phyloP scores from a whole-genome alignment of 2,329 filamentous ascomycete genomes.

The Xylariales sp. region DNA sequence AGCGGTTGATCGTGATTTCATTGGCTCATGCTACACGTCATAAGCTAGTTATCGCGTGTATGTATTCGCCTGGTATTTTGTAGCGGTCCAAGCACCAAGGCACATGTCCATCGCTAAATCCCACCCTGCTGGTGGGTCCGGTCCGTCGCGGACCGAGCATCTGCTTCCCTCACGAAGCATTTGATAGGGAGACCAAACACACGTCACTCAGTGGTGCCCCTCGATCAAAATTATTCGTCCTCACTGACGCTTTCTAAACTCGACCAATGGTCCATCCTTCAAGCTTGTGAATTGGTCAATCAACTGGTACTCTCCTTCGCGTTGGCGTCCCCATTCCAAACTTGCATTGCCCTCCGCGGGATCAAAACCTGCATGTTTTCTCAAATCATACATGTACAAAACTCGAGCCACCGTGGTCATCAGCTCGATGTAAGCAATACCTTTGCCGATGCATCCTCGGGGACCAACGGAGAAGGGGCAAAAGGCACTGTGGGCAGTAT shows the following conservation, averaged over 20 bases:
- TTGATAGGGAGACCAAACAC: too few species aligned
- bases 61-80: too few species aligned
- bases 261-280: slow-evolving; percentile 67
- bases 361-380: slow-evolving; percentile 44
- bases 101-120: too few species aligned
- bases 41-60: too few species aligned
- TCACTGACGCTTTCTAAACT: slow-evolving; percentile 43
- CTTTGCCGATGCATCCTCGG: slow-evolving; percentile 69
- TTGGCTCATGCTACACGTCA: too few species aligned
- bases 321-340: slow-evolving; percentile 50
- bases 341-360: slow-evolving; percentile 47
- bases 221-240: too few species aligned
- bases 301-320: slow-evolving; percentile 61
- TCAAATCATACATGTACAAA: slow-evolving; percentile 58
- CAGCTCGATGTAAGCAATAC: slow-evolving; percentile 64
- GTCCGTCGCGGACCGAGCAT: too few species aligned
- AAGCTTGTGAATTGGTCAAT: slow-evolving; percentile 69
- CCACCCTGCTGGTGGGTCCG: too few species aligned
- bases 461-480: slow-evolving; percentile 71
- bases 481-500: slow-evolving; percentile 62
- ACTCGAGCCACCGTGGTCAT: slow-evolving; percentile 57
- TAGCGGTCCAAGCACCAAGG: too few species aligned
- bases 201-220: too few species aligned
- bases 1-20: too few species aligned
- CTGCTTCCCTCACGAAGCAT: too few species aligned